These are phyloP conservation scores for Coffea eugenioides DNA, from an alignment of 257 asterid species.

Conservation along the genomic window DNA sequence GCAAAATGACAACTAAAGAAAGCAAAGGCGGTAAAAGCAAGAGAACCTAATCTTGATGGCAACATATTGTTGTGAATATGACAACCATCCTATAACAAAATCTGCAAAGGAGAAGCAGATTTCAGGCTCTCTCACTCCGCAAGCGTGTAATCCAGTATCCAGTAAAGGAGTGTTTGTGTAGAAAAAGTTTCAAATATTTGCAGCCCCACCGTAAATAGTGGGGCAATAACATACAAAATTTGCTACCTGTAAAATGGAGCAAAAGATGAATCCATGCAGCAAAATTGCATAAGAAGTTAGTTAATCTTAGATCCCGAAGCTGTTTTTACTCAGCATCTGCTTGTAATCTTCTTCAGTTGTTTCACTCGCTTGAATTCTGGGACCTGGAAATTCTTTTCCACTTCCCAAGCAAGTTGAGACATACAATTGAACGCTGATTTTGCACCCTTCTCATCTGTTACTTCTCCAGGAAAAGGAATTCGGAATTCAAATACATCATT, in stretches of 20 bases:
- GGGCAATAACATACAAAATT: not conserved
- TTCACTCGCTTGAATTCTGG: constrained; percentile 67
- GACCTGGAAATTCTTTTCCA: constrained; percentile 63
- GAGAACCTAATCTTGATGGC: not conserved
- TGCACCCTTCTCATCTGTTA: constrained; percentile 84
- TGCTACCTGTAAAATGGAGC: not conserved
- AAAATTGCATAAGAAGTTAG: not conserved
- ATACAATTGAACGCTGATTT: constrained; percentile 94
- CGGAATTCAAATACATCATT: constrained; percentile 71
- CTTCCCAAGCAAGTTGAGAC: constrained; percentile 98
- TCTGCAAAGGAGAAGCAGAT: too few relatives aligned
- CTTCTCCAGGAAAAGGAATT: constrained; percentile 92
- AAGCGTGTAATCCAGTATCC: too few relatives aligned
- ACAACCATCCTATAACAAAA: not conserved
- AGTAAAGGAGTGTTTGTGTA: too few relatives aligned
- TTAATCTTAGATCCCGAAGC: not conserved
- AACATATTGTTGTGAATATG: not conserved
- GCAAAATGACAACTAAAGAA: not conserved
- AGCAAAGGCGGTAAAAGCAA: not conserved
- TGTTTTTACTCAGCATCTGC: constrained; percentile 19
- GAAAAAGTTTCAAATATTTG: too few relatives aligned
- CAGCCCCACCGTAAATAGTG: too few relatives aligned
- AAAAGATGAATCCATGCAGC: not conserved
- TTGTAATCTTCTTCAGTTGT: constrained; percentile 53
- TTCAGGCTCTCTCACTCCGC: too few relatives aligned